phyloP scores from a whole-genome alignment of 106 monocot species.

The Triglochin maritima region DNA sequence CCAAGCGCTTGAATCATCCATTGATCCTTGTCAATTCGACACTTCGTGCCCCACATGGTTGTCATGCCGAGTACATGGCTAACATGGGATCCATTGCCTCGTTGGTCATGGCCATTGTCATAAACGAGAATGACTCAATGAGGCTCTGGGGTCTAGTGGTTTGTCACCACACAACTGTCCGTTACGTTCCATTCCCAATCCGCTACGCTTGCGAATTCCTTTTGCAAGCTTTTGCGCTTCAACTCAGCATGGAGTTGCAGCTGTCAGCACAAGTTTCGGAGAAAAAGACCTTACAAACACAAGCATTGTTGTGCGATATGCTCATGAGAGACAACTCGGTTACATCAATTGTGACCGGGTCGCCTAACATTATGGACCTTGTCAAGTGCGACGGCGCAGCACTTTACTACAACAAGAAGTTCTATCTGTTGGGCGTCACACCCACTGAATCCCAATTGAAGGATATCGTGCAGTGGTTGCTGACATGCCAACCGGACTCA shows the following conservation, averaged over 20 bases:
- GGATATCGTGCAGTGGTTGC: slow-evolving; percentile 73
- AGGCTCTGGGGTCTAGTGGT: slow-evolving; percentile 94
- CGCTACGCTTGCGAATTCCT: slow-evolving; percentile 96
- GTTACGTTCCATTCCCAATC: slow-evolving; percentile 82
- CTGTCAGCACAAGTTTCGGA: slow-evolving; percentile 67
- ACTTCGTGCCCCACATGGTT: slow-evolving; percentile 68
- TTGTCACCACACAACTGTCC: slow-evolving; percentile 86
- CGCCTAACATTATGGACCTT: slow-evolving; percentile 90
- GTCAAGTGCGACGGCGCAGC: slow-evolving; percentile 97
- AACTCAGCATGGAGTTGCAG: slow-evolving; percentile 92
- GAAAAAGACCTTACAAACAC: slow-evolving; percentile 78
- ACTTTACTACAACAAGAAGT: slow-evolving; percentile 63
- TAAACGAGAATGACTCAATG: slow-evolving; percentile 49
- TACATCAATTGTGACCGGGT: slow-evolving; percentile 67
- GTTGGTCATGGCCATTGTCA: slow-evolving; percentile 71
- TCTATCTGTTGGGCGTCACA: slow-evolving; percentile 54
- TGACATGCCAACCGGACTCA: slow-evolving; percentile 53
- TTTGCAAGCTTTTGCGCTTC: slow-evolving; percentile 92
- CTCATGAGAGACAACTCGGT: slow-evolving; percentile 70
- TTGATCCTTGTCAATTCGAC: slow-evolving; percentile 92
- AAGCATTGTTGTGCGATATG: slow-evolving; percentile 89
- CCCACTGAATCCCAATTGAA: slow-evolving; percentile 68
- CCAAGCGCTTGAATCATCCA: slow-evolving; percentile 41
- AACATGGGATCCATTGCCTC: slow-evolving; percentile 91
- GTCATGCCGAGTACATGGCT: slow-evolving; percentile 84